These are phyloP conservation scores for Phytopythium vexans DNA, from an alignment of 352 stramenopile species.

Conservation along the genomic window DNA sequence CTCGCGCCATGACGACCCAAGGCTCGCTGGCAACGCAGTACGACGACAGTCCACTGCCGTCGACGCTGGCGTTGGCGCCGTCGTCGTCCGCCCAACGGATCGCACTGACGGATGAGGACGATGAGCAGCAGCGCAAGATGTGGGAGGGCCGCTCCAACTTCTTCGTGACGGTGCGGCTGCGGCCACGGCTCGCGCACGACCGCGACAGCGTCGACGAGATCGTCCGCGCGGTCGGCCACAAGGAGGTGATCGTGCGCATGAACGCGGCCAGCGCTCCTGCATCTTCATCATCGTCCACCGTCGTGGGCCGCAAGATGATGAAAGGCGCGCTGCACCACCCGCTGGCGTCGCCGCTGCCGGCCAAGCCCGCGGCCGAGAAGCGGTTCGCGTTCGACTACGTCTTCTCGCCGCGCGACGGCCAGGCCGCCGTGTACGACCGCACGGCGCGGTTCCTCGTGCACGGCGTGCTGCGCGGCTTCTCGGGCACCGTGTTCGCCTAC, in stretches of 20 bases:
- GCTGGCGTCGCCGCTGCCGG: constrained; percentile 18
- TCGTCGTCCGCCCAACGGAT: not conserved
- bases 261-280: not conserved
- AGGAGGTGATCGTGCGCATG: constrained; percentile 70
- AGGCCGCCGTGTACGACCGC: constrained; percentile 81
- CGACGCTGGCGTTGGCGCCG: not conserved
- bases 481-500: constrained; percentile 92
- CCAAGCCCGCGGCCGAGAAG: constrained; percentile 42
- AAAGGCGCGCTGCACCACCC: no score
- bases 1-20: no score
- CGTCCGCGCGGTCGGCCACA: constrained; percentile 81
- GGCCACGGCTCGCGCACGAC: constrained; percentile 76
- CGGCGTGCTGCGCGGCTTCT: constrained; percentile 85
- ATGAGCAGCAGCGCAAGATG: constrained; percentile 75
- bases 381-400: constrained; percentile 90
- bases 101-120: constrained; percentile 14
- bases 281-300: no score
- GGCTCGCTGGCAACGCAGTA: no score
- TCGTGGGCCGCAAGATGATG: no score
- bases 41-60: no score
- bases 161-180: constrained; percentile 85
- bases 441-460: constrained; percentile 89
- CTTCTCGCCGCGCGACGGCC: constrained; percentile 61
- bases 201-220: constrained; percentile 56
- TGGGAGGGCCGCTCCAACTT: constrained; percentile 88